phyloP scores from a whole-genome alignment of 2,329 filamentous ascomycete genomes.

The Fusarium brevicatenulatum region DNA sequence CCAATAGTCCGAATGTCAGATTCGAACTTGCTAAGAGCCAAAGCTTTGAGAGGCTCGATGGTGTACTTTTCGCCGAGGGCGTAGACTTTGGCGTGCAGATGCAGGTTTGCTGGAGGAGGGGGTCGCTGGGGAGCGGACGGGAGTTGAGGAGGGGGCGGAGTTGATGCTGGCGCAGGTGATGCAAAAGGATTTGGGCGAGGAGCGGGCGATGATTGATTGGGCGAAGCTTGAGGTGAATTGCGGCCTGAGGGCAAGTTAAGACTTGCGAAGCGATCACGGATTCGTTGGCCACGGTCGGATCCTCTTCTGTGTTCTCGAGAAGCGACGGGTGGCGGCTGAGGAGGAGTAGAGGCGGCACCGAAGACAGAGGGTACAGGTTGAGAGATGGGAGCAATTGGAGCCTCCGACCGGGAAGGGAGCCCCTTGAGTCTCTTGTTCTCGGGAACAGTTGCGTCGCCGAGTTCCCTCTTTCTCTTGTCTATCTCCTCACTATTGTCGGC shows the following conservation, averaged over 20 bases:
- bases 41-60: fast-evolving
- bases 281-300: too few relatives aligned
- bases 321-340: fast-evolving
- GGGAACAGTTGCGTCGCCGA: too few relatives aligned
- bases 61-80: not conserved
- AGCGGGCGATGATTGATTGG: too few relatives aligned
- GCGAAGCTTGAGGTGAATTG: not conserved
- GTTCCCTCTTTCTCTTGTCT: too few relatives aligned
- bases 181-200: too few relatives aligned
- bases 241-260: too few relatives aligned
- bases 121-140: too few relatives aligned
- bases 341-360: fast-evolving
- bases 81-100: not conserved
- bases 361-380: fast-evolving
- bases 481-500: too few relatives aligned
- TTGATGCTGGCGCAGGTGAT: not conserved
- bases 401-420: fast-evolving
- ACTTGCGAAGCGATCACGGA: too few relatives aligned
- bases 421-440: not conserved
- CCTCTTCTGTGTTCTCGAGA: too few relatives aligned
- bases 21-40: fast-evolving
- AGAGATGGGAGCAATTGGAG: fast-evolving
- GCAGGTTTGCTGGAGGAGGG: too few relatives aligned
- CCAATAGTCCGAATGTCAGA: too few relatives aligned
- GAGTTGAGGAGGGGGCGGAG: fast-evolving